Percentiles rank a stretch among this genome's conserved stretches.
Evolutionary conservation across 2,329 filamentous ascomycete species (phyloP).

Genomic region (Alternaria ethzedia): DNA sequence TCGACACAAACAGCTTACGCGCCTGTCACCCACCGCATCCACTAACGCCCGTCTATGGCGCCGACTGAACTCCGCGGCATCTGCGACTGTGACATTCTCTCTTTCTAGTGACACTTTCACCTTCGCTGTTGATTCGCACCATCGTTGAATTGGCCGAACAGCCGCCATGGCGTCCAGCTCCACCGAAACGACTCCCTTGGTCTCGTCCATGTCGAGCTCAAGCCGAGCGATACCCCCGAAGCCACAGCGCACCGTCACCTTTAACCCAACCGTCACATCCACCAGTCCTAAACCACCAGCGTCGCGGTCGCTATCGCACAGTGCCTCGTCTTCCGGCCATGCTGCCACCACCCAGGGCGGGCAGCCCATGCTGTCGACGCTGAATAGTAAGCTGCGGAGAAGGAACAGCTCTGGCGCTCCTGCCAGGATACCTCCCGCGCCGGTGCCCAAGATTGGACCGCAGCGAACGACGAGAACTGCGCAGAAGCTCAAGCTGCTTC

Average conservation of each 20-base stretch:
- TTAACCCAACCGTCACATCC: conserved; percentile 68
- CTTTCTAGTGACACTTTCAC: background rate
- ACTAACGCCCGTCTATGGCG: conserved; percentile 20
- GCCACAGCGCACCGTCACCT: conserved; percentile 72
- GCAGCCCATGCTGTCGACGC: conserved; percentile 66
- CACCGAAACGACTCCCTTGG: conserved; percentile 47
- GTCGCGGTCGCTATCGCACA: conserved; percentile 39
- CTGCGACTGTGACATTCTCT: conserved; percentile 4
- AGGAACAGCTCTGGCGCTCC: conserved; percentile 81
- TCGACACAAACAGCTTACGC: conserved; percentile 12
- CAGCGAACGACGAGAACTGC: conserved; percentile 94
- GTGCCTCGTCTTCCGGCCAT: conserved; percentile 35
- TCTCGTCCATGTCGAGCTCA: conserved; percentile 44
- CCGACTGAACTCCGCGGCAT: conserved; percentile 7
- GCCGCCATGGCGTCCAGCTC: conserved; percentile 44
- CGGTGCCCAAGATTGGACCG: conserved; percentile 79
- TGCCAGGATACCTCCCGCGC: conserved; percentile 51
- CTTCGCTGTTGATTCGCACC: background rate
- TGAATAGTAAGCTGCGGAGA: conserved; percentile 87
- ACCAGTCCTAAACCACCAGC: conserved; percentile 48
- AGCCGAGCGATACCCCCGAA: conserved; percentile 36
- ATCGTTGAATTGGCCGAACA: background rate
- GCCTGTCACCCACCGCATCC: conserved; percentile 15
- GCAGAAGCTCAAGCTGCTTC: conserved; percentile 96
- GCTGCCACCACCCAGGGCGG: conserved; percentile 47